Conservation (phyloP, 805 yeast species). For the Ogataea methanolica region DNA sequence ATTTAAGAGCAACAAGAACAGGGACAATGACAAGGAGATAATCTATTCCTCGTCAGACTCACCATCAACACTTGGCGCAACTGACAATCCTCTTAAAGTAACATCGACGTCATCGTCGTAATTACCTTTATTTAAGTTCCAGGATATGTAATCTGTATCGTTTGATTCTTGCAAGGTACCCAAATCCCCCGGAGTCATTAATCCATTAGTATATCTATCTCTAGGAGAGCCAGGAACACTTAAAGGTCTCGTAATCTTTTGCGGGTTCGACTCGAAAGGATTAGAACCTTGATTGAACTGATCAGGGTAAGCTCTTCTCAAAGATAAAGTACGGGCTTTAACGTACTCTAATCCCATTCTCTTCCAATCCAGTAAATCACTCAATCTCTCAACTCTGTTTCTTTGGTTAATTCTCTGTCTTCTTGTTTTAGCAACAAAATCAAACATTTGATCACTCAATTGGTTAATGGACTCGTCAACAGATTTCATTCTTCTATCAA, state of each 20-base stretch:
- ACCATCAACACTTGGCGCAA: constrained; percentile 32
- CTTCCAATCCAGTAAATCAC: constrained; percentile 94
- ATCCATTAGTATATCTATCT: constrained; percentile 45
- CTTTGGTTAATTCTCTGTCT: constrained; percentile 98
- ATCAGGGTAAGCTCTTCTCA: constrained; percentile 92
- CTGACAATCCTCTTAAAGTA: constrained; percentile 33
- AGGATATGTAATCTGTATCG: constrained; percentile 75
- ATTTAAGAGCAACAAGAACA: background rate
- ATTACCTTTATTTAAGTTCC: constrained; percentile 45
- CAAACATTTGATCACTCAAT: constrained; percentile 83
- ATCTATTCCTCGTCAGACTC: constrained; percentile 15
- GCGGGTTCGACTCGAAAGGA: constrained; percentile 35
- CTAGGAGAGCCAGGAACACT: constrained; percentile 98
- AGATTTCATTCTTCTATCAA: constrained; percentile 86
- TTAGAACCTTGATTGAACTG: constrained; percentile 49
- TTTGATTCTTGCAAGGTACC: constrained; percentile 93
- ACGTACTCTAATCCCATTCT: constrained; percentile 96
- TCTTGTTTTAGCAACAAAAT: constrained; percentile 81
- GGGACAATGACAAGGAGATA: background rate
- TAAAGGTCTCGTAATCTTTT: constrained; percentile 83
- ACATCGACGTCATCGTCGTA: constrained; percentile 30
- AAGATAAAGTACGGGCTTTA: constrained; percentile 88
- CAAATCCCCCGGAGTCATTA: constrained; percentile 97
- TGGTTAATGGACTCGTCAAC: constrained; percentile 94
- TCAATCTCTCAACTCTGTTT: constrained; percentile 90